Base-by-base conservation (phyloP, 1,284 basidiomycete genomes). In the Malassezia psittaci region DNA sequence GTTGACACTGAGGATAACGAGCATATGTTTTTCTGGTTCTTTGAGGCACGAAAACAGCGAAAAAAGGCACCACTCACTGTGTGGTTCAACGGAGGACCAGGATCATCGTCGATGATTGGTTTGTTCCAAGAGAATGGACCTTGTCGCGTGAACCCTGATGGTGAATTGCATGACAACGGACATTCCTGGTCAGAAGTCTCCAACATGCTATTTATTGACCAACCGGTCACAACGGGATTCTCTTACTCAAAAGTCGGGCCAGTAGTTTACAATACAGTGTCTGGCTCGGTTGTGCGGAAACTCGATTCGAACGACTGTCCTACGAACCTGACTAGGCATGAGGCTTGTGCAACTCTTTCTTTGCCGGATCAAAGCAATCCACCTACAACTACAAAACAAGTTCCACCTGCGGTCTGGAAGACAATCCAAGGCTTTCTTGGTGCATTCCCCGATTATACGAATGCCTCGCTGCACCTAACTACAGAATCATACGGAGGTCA, bases 1-100 rank as follows among this genome's bases (percentile, higher is more conserved):
- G 61, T 61, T 8, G 63, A 68, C 12, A 59, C 65, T 10, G 43
- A 24, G 5, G 43, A 29, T 24, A 29, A 45, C 12, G 43, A 45
- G 18, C 59, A 87, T 79, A 78, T 88, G 9, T 88, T 85, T 79
- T 88, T 89, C 76, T 88, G 86, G 87, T 85, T 87, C 76, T 87
- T 87, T 77, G 86, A 86, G 40, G 83, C 85, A 0, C 84, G 83
- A 6, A 83, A 83, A 9, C 76, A 82, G 65, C 83, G 83, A 11
- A 85, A 82, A 53, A 67, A 80, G 12, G 83, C 87, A 63, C 84
- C 87, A 65, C 68, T 87, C 81, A 85, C 52, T 83, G 85, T 76
- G 85, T 72, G 67, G 68, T 48, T 65, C 39, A 72, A 70, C 48
- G 86, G 86, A 82, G 69, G 69, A 2, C 81, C 80, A 0, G 79